These are phyloP conservation scores for Maudiozyma turicensis DNA, from an alignment of 805 yeast genomes.

Conservation along the genomic window DNA sequence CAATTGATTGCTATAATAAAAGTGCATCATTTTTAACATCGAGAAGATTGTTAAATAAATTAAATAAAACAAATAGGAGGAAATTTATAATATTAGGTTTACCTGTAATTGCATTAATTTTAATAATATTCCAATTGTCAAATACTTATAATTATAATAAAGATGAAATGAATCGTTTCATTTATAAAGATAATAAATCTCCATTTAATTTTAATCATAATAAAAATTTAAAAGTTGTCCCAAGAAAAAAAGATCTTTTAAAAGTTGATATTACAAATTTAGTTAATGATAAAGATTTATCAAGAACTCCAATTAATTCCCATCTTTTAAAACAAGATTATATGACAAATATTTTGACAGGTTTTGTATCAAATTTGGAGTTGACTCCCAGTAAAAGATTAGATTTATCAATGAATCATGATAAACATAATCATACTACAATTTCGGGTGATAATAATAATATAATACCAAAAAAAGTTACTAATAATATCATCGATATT, in stretches of 20 bases:
- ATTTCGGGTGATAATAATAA: neutral
- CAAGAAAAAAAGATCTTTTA: slow-evolving; percentile 2
- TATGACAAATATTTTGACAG: neutral
- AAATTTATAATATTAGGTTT: too few relatives aligned
- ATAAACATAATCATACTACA: neutral
- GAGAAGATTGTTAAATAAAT: neutral
- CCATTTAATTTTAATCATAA: neutral
- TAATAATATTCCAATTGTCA: neutral
- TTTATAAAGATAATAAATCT: neutral
- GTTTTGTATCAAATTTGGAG: slow-evolving; percentile 7
- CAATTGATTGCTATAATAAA: neutral
- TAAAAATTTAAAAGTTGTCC: neutral
- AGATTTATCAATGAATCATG: neutral
- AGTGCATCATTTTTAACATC: neutral
- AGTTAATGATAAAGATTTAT: slow-evolving; percentile 3
- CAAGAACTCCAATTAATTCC: slow-evolving; percentile 2
- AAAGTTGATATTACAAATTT: slow-evolving; percentile 3
- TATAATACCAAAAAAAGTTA: neutral
- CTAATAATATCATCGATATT: neutral
- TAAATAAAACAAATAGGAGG: neutral
- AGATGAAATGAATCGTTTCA: neutral
- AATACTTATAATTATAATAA: too few relatives aligned
- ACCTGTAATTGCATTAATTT: neutral
- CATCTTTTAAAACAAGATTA: slow-evolving; percentile 1
- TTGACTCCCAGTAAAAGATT: neutral